Conservation (phyloP, 2,329 filamentous ascomycete species). For the Ophiostoma angusticollis region DNA sequence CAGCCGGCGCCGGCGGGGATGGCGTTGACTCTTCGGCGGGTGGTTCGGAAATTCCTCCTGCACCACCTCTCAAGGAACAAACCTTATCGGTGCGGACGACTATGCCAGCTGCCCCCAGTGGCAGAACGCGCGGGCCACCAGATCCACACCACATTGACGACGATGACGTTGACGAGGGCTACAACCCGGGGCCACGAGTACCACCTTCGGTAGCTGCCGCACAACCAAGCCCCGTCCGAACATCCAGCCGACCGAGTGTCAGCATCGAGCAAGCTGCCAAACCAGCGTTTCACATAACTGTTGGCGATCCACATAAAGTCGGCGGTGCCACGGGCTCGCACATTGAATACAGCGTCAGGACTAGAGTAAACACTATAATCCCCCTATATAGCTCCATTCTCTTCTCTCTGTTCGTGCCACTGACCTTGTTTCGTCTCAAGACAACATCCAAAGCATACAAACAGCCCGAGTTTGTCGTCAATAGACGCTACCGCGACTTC, state of each 20-base stretch:
- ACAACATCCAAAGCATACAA: constrained; percentile 94
- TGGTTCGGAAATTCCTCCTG: constrained; percentile 41
- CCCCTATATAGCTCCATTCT: background rate
- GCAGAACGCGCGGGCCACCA: constrained; percentile 25
- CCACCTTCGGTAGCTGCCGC: constrained; percentile 53
- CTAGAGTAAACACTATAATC: too few species aligned
- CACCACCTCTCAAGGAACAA: constrained; percentile 55
- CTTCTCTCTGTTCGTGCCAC: background rate
- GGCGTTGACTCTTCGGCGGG: background rate
- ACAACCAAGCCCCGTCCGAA: constrained; percentile 36
- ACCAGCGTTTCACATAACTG: constrained; percentile 77
- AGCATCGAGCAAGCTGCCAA: constrained; percentile 89
- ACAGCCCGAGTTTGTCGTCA: constrained; percentile 84
- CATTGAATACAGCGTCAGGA: constrained; percentile 92
- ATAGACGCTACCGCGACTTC: constrained; percentile 89
- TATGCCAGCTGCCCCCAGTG: constrained; percentile 30
- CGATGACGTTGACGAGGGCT: constrained; percentile 49
- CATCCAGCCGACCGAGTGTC: constrained; percentile 59
- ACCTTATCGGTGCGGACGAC: constrained; percentile 45
- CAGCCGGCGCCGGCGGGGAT: constrained; percentile 13
- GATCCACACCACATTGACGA: constrained; percentile 57
- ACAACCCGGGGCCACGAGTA: constrained; percentile 42
- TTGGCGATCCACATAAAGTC: constrained; percentile 96
- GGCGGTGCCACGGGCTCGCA: constrained; percentile 93
- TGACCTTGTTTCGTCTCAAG: constrained; percentile 35